Evolutionary conservation across 1,284 basidiomycete species (phyloP).

Genomic region (Pulveroboletus sp.): DNA sequence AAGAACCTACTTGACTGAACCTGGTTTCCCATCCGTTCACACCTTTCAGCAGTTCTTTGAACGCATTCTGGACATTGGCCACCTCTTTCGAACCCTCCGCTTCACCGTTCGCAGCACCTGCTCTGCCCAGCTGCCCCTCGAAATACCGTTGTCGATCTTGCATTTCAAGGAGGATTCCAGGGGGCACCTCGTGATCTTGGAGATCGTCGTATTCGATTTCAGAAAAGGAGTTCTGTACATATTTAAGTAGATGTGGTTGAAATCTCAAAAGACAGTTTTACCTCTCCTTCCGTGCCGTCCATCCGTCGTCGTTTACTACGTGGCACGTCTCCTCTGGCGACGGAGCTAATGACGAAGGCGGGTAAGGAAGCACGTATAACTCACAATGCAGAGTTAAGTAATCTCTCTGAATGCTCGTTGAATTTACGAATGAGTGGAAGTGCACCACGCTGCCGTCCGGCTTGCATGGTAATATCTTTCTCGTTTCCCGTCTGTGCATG

Average conservation of each 20-base stretch:
- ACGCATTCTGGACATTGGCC: constrained; percentile 46
- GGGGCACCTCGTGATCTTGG: constrained; percentile 60
- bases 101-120: constrained; percentile 30
- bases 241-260: not conserved
- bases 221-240: constrained; percentile 50
- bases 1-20: constrained; percentile 52
- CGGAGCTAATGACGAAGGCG: not conserved
- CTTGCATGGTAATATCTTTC: constrained; percentile 93
- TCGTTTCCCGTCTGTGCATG: constrained; percentile 76
- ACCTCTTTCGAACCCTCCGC: constrained; percentile 31
- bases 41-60: constrained; percentile 48
- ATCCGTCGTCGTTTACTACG: constrained; percentile 60
- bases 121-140: constrained; percentile 55
- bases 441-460: constrained; percentile 84
- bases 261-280: constrained; percentile 28
- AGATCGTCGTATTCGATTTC: constrained; percentile 90
- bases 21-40: constrained; percentile 59
- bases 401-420: constrained; percentile 93
- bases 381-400: constrained; percentile 77
- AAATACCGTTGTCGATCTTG: constrained; percentile 77
- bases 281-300: constrained; percentile 40
- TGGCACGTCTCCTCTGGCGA: constrained; percentile 55
- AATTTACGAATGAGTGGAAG: constrained; percentile 95
- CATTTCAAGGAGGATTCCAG: constrained; percentile 83
- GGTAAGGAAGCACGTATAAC: constrained; percentile 25